Base-by-base conservation (phyloP, 179 eudicot species). In the Camellia oleifera region DNA sequence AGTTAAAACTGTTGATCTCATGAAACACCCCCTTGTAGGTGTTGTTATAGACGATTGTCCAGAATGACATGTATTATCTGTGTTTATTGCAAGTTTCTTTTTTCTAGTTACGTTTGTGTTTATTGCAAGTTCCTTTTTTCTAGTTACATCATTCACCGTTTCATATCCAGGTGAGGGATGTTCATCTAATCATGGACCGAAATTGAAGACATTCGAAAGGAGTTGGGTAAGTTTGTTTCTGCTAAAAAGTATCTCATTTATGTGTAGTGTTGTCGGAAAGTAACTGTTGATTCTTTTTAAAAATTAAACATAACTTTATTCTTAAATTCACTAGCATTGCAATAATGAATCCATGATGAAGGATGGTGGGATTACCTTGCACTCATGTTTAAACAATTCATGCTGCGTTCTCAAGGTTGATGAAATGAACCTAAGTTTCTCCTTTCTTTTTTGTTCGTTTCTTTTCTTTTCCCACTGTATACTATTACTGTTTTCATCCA, bases 181-280 rank as follows among this genome's bases (percentile, higher is more conserved):
- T 95, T 13, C 90, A 93, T 6, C 88, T 95, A 50, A 95, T 93
- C 76, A 95, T 95, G 98, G 98, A 95, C 82, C 85, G 98, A 56
- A 95, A 92, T 84, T 90, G 95, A 73, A 88, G 97, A 78, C 89
- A 97, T 50, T 93, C 97, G 70, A 95, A 93, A 84, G 98, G 98
- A 85, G 98, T 95, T 63, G 98, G 98, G 98, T 94, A 85, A 58
- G 93, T 79, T 57, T 57, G 72, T 50, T 68, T 61, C 8, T 56
- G 75, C 63, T 20, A 45, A 2, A 17, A 46, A 7, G 5, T 75
- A 8, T 32, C 7, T 15, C 26, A 48, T 7, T 48, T 69, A 62
- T 72, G 65, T 82, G 87, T 82, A 71, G 9, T 79, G 78, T 74
- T 32, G 60, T 79, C 70, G 78, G 82, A 63, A 67, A 48, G 61